These are phyloP conservation scores for Annulohypoxylon moriforme DNA, from an alignment of 495 filamentous ascomycete genomes.

Conservation along the genomic window DNA sequence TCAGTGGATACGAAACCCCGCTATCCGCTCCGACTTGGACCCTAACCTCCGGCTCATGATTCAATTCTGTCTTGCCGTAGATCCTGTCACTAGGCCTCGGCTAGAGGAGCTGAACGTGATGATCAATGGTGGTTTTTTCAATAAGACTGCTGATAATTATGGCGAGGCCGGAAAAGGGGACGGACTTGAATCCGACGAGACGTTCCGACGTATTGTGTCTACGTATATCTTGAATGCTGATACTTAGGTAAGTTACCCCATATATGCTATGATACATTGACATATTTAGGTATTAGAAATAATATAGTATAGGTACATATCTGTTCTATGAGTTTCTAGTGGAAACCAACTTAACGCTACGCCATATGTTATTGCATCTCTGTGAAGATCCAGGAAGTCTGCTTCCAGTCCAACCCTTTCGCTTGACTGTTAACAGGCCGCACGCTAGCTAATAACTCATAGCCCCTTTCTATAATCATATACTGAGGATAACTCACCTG, in stretches of 20 bases:
- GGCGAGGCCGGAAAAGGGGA: conserved; percentile 1
- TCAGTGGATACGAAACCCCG: background rate
- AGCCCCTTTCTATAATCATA: too few relatives aligned
- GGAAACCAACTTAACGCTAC: too few relatives aligned
- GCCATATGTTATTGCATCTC: too few relatives aligned
- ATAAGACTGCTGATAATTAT: background rate
- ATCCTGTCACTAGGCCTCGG: conserved; percentile 7
- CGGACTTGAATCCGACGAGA: background rate
- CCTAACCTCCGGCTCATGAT: conserved; percentile 13
- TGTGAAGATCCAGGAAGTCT: too few relatives aligned
- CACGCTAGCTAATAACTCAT: too few relatives aligned
- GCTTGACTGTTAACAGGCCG: too few relatives aligned
- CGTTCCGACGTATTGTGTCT: background rate
- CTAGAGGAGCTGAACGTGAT: conserved; percentile 3
- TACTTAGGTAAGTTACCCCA: background rate
- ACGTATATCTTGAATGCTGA: conserved; percentile 1
- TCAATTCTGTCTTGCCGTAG: conserved; percentile 5
- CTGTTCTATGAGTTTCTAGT: too few relatives aligned
- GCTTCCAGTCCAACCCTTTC: too few relatives aligned
- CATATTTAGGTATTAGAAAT: background rate
- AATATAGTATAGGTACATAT: too few relatives aligned
- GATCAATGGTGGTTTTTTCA: background rate
- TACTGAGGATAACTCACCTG: too few relatives aligned
- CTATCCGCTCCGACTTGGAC: background rate
- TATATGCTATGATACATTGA: background rate